Evolutionary conservation across 805 yeast genomes (phyloP), one percentile per base, ranked within the genome.

Genomic region (Yamadazyma insecticola): DNA sequence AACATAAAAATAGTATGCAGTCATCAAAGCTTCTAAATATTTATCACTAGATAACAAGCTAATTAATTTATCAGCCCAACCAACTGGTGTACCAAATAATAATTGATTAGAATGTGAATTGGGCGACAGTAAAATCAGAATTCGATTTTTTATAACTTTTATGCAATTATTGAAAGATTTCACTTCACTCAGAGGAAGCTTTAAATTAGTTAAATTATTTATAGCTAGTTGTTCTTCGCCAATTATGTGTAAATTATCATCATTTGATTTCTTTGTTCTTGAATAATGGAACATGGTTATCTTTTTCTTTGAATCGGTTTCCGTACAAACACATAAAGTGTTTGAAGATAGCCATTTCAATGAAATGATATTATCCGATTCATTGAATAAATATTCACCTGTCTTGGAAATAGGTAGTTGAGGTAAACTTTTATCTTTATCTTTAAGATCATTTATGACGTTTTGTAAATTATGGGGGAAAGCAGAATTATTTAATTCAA

Each of bases 41-140:
- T 70, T 51, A 1, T 72, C 75, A 2, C 55, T 42, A 8, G 71
- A 60, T 28, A 86, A 59, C 9, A 72, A 47, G 5, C 55, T 61
- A 35, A 72, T 51, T 1, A 84, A 51, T 16, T 66, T 60, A 41
- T 82, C 89, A 0, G 81, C 85, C 95, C 88, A 86, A 43, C 70
- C 76, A 2, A 76, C 60, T 11, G 76, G 53, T 15, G 75, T 62
- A 0, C 89, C 95, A 2, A 78, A n/a, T n/a, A n/a, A n/a, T n/a
- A n/a, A n/a, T n/a, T n/a, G n/a, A n/a, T n/a, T n/a, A n/a, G n/a
- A n/a, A n/a, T n/a, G n/a, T n/a, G n/a, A n/a, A n/a, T n/a, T n/a
- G n/a, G n/a, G n/a, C n/a, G n/a, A n/a, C n/a, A n/a, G n/a, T n/a
- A n/a, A n/a, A n/a, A n/a, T n/a, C n/a, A n/a, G n/a, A n/a, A n/a